phyloP scores from a whole-genome alignment of 495 filamentous ascomycete genomes.

The Xylaria longipes region DNA sequence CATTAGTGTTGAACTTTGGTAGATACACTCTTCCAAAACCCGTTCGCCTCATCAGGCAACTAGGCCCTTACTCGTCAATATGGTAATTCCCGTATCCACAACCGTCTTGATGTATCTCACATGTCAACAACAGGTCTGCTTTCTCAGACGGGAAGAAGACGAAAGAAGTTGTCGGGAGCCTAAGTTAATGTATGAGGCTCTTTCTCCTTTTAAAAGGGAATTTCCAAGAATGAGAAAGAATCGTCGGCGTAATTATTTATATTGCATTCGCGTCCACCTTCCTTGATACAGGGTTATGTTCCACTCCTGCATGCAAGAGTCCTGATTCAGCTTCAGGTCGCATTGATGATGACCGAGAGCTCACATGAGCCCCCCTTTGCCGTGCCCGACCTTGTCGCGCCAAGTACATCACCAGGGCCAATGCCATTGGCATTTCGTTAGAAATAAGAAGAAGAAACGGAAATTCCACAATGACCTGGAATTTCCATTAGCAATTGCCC shows the following conservation, averaged over 20 bases:
- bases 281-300: not conserved
- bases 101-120: not conserved
- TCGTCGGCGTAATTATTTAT: not conserved
- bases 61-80: not conserved
- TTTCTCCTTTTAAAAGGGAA: not conserved
- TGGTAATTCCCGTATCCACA: not conserved
- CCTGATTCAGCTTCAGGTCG: conserved; percentile 7
- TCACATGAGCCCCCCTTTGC: not conserved
- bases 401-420: not conserved
- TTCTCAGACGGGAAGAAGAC: not conserved
- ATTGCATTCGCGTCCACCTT: not conserved
- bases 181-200: conserved; percentile 14
- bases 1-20: not conserved
- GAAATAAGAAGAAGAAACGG: not conserved
- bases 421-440: not conserved
- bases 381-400: not conserved
- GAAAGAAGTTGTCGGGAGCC: conserved; percentile 1
- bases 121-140: not conserved
- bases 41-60: conserved; percentile 1
- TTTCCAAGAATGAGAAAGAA: conserved; percentile 8
- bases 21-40: not conserved
- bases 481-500: conserved; percentile 18
- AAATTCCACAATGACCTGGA: conserved; percentile 1
- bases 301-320: conserved; percentile 4
- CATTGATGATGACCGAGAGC: conserved; percentile 6